Base-by-base conservation (phyloP, 768 basidiomycete species). In the Dioszegia hungarica region DNA sequence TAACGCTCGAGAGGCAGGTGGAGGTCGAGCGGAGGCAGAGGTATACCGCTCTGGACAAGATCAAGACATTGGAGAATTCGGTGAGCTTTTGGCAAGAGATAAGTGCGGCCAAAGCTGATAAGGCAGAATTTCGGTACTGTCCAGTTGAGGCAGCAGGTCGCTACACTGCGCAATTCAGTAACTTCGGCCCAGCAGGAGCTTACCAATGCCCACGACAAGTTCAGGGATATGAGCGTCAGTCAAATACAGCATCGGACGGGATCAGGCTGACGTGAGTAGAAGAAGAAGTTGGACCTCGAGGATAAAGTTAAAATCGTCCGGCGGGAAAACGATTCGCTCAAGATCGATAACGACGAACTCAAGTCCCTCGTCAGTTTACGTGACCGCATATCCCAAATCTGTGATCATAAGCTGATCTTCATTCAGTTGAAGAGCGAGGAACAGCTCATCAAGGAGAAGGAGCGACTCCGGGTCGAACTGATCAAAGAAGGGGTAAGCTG, bases 231-330 rank as follows among this genome's bases (percentile, higher is more conserved):
- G 49, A 29, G 14, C 3, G 49, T 51, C 5, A 38, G 49, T 28
- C 19, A 3, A 3, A 10, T 9, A 4, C 14, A 38, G n/a, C 10
- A 10, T 19, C 8, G 9, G 46, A 22, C 25, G 8, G 20, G 24
- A 47, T 20, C 5, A 37, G 45, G 29, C 57, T 45, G 36, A 11
- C 38, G 12, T 15, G 22, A 25, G 12, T 33, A 37, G 17, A 55
- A 55, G 20, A 24, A 27, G 19, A 40, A 56, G 45, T 58, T 44
- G 41, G 47, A 60, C 38, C 9, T 49, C 19, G 53, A 47, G 17
- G 50, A 63, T 33, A 63, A 60, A 27, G 52, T 60, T 29, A 50
- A 53, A 28, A 28, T 27, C 5, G 52, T 63, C n/a, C 29, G 62
- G 10, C 29, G 46, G 5, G 48, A 63, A 29, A 47, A 29, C 9